Evolutionary conservation across 352 stramenopile genomes (phyloP).

Genomic region (Globisporangium middletonii): DNA sequence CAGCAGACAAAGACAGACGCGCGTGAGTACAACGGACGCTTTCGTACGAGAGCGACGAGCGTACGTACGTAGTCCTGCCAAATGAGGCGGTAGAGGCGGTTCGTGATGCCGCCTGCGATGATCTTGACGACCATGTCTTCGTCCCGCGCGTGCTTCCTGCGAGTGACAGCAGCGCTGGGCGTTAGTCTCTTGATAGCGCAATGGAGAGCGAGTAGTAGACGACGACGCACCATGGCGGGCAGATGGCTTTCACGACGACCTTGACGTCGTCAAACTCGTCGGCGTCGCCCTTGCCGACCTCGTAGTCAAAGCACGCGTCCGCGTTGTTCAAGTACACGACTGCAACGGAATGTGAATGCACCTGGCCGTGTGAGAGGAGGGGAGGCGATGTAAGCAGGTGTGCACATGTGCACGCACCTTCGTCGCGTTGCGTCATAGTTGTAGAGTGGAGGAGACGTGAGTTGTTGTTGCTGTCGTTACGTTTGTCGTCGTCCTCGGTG

Average conservation of each 20-base stretch:
- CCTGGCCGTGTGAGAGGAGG: no score
- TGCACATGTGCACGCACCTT: no score
- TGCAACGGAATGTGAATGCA: conserved; percentile 8
- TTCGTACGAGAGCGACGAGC: not conserved
- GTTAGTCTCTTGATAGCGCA: not conserved
- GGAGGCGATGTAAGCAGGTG: no score
- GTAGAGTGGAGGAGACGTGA: no score
- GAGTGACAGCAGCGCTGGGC: not conserved
- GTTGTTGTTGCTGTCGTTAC: no score
- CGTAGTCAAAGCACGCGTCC: conserved; percentile 61
- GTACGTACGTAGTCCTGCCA: conserved; percentile 46
- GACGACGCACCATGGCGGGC: conserved; percentile 37
- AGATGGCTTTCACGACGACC: conserved; percentile 64
- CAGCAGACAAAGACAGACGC: not conserved
- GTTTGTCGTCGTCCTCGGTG: no score
- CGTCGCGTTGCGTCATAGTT: no score
- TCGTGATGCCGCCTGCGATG: conserved; percentile 90
- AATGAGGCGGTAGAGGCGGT: conserved; percentile 86
- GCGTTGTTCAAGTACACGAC: conserved; percentile 82
- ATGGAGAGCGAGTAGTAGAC: not conserved
- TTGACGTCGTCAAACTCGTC: conserved; percentile 84
- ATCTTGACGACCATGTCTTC: conserved; percentile 80
- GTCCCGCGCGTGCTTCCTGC: conserved; percentile 40
- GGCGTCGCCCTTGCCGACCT: conserved; percentile 44
- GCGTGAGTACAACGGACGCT: not conserved